A percentile compares a stretch with the other conserved stretches of the same genome.
phyloP scores from a whole-genome alignment of 1,284 basidiomycete genomes.

The Cryptococcus amylolentus region DNA sequence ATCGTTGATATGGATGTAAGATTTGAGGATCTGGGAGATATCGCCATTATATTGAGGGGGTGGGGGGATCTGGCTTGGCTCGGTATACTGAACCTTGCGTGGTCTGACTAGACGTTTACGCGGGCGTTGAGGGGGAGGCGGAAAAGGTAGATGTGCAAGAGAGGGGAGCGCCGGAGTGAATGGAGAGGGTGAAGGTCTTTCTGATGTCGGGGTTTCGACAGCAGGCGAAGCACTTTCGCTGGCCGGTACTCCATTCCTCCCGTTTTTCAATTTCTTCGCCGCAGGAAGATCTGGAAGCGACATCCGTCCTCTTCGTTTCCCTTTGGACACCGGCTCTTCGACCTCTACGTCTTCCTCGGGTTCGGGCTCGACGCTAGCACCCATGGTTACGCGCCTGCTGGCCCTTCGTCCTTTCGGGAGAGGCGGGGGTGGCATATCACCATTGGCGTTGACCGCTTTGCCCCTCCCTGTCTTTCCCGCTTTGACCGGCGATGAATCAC shows the following conservation, averaged over 20 bases:
- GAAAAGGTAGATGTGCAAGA: constrained; percentile 37
- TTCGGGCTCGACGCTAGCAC: background rate
- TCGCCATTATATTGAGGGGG: constrained; percentile 57
- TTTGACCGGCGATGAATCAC: background rate
- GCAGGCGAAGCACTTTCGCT: background rate
- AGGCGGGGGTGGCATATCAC: constrained; percentile 29
- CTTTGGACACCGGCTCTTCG: constrained; percentile 15
- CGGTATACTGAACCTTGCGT: constrained; percentile 57
- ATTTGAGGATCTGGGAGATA: constrained; percentile 58
- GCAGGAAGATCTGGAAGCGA: constrained; percentile 25
- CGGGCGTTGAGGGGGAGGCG: constrained; percentile 33
- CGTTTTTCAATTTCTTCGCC: constrained; percentile 20
- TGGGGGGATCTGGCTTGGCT: constrained; percentile 64
- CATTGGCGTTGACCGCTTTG: constrained; percentile 7
- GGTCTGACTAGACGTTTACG: constrained; percentile 66
- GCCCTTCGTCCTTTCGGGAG: constrained; percentile 17
- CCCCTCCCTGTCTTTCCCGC: constrained; percentile 2
- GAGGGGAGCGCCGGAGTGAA: constrained; percentile 38
- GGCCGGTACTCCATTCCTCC: background rate
- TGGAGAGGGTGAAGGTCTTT: constrained; percentile 9
- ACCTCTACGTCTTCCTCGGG: background rate
- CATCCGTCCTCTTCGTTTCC: constrained; percentile 28
- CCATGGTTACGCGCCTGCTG: constrained; percentile 23
- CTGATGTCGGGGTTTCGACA: background rate
- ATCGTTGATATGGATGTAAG: constrained; percentile 58